Evolutionary conservation across 2,329 filamentous ascomycete species (phyloP), one percentile per base, ranked within the genome.

Genomic region (Endocalyx cinctus): DNA sequence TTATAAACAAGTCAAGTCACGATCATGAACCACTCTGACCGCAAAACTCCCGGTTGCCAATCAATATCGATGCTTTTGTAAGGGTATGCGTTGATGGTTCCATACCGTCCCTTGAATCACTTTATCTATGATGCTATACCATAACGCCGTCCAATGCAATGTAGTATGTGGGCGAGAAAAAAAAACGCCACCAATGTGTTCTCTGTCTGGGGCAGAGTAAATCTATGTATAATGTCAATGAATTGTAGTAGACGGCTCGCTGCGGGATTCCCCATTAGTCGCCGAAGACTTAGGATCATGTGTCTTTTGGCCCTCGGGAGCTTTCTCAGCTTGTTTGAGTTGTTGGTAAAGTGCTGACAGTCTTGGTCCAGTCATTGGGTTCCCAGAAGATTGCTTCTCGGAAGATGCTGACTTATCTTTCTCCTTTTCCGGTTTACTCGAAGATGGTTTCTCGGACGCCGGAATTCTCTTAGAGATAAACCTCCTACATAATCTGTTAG

Each of bases 391-490:
- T 37, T 32, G 20, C n/a, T 54, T 51, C 13, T 50, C 46, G 15
- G 46, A 35, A 27, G 40, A 35, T 14, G 48, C 47, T 14, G 8
- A 8, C 28, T 45, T 48, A 17, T 49, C 50, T 25, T 41, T 47
- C 10, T 47, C 45, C 29, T 48, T 50, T 12, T 51, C 44, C 12
- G 46, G 25, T 31, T 54, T 54, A 20, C 34, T 35, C 17, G 48
- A 46, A 16, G 50, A 40, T 20, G 45, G 45, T 29, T 54, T 53
- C 34, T 56, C 53, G 5, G 51, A 53, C 17, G 52, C 42, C n/a
- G 55, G 55, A 26, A 58, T 57, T 40, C 54, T 47, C 46, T 57
- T 55, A 11, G 55, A 58, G 34, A 58, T 55, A 31, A 58, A 58
- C 41, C 53, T 44, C 55, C 55, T 58, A 18, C n/a, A 6, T 29